Conservation (phyloP, 2,329 filamentous ascomycete species). For the Aspergillus udagawae region DNA sequence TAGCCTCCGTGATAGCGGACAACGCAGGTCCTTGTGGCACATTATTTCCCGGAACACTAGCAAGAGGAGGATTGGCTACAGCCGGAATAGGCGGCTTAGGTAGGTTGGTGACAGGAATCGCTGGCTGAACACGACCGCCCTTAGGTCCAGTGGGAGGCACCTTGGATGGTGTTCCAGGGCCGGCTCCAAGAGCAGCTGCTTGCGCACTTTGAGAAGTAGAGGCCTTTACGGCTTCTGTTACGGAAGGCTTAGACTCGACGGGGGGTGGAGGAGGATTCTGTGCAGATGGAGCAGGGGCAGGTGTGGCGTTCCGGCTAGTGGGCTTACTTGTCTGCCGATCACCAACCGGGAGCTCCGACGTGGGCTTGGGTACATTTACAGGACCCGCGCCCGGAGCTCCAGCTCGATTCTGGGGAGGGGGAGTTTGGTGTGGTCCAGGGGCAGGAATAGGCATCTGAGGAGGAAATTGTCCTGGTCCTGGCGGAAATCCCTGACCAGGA, state of each 20-base stretch:
- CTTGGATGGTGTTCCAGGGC: conserved; percentile 18
- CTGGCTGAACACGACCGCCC: conserved; percentile 42
- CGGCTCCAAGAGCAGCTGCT: conserved; percentile 12
- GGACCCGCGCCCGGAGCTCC: conserved; percentile 26
- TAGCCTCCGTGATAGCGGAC: conserved; percentile 44
- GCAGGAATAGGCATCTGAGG: conserved; percentile 57
- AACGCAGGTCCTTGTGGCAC: conserved; percentile 28
- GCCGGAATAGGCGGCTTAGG: conserved; percentile 30
- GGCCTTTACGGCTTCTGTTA: conserved; percentile 33
- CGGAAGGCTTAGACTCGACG: conserved; percentile 36
- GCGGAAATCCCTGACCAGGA: conserved; percentile 70
- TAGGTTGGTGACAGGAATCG: conserved; percentile 42
- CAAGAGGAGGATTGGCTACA: conserved; percentile 25
- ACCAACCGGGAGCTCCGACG: conserved; percentile 42
- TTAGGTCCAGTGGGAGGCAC: conserved; percentile 32
- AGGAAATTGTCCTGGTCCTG: conserved; percentile 61
- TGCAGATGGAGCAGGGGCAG: conserved; percentile 26
- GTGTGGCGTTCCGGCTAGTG: conserved; percentile 29
- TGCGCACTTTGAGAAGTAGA: conserved; percentile 19
- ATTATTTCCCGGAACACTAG: conserved; percentile 20
- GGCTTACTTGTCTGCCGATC: conserved; percentile 37
- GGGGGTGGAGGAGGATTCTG: conserved; percentile 34
- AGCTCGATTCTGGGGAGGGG: conserved; percentile 35
- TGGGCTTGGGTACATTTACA: conserved; percentile 29
- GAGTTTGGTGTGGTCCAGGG: conserved; percentile 43